These are phyloP conservation scores for Epithele typhae DNA, from an alignment of 768 basidiomycete genomes.

Conservation along the genomic window DNA sequence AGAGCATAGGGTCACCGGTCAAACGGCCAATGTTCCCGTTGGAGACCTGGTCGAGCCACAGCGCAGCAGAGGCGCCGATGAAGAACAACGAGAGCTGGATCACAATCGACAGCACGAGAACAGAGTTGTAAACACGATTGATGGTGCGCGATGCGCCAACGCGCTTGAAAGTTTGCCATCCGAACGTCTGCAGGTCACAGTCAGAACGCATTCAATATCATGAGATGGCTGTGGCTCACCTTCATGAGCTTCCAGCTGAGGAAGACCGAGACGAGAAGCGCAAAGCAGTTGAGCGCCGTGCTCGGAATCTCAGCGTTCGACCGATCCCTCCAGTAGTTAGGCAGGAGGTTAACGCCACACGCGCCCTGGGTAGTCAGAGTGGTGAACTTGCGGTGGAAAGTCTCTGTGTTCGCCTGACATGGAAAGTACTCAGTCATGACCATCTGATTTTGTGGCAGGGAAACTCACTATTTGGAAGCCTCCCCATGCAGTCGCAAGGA, in stretches of 20 bases:
- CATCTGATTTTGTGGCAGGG: too few relatives aligned
- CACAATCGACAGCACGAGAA: slow-evolving; percentile 63
- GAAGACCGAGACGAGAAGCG: slow-evolving; percentile 55
- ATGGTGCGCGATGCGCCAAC: slow-evolving; percentile 73
- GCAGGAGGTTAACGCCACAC: slow-evolving; percentile 54
- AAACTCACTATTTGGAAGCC: slow-evolving; percentile 50
- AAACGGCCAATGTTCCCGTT: slow-evolving; percentile 60
- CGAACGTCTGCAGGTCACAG: slow-evolving; percentile 47
- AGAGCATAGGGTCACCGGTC: slow-evolving; percentile 40
- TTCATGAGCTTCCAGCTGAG: slow-evolving; percentile 74
- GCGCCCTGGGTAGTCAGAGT: slow-evolving; percentile 59
- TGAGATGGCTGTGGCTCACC: slow-evolving; percentile 32
- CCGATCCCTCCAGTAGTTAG: slow-evolving; percentile 61
- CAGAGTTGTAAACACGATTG: slow-evolving; percentile 70
- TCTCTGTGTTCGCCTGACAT: slow-evolving; percentile 38
- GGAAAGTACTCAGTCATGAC: too few relatives aligned
- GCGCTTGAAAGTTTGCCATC: slow-evolving; percentile 88
- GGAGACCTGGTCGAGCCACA: slow-evolving; percentile 77
- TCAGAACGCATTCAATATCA: background rate
- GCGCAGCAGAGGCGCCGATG: slow-evolving; percentile 59
- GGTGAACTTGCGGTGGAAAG: slow-evolving; percentile 54
- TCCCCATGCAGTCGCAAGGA: slow-evolving; percentile 71
- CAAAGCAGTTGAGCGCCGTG: slow-evolving; percentile 56
- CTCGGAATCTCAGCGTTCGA: slow-evolving; percentile 58
- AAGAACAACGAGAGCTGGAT: slow-evolving; percentile 80